A percentile compares a stretch with the other conserved stretches of the same genome.
phyloP scores from a whole-genome alignment of 495 filamentous ascomycete species.

The Collariella sp. region DNA sequence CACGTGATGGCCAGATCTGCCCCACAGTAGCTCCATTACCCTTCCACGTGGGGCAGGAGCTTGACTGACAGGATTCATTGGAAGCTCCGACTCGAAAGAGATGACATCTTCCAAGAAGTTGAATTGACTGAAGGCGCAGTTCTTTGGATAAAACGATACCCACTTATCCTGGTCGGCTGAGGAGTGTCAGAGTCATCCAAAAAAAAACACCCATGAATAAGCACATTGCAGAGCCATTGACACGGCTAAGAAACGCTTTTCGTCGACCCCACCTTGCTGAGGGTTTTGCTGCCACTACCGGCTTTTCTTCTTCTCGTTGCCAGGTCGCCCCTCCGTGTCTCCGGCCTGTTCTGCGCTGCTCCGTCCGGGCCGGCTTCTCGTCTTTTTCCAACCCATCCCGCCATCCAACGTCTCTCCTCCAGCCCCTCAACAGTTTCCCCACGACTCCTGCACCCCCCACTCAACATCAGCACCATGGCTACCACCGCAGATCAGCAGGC shows the following conservation, averaged over 20 bases:
- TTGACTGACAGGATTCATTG: no score
- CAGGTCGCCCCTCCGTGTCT: neutral
- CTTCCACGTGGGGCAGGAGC: neutral
- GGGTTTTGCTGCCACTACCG: neutral
- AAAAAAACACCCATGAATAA: constrained; percentile 7
- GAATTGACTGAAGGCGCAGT: neutral
- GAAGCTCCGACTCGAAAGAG: no score
- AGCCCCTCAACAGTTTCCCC: neutral
- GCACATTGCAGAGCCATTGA: neutral
- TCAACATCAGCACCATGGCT: constrained; percentile 18
- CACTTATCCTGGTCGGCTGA: no score
- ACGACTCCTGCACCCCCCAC: neutral
- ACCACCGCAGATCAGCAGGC: constrained; percentile 18
- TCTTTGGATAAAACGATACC: neutral
- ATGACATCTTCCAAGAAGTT: neutral
- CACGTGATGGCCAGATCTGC: neutral
- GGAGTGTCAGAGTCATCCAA: no score
- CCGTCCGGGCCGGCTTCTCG: neutral
- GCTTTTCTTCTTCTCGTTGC: neutral
- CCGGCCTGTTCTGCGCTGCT: neutral
- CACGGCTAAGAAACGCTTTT: neutral
- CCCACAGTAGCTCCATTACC: neutral
- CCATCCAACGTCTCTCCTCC: neutral
- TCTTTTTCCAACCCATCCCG: neutral
- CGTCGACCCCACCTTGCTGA: constrained; percentile 4